A percentile compares a stretch with the other conserved stretches of the same genome.
These are phyloP conservation scores for Hyphopichia pseudoburtonii DNA, from an alignment of 1,139 yeast species.

Conservation along the genomic window DNA sequence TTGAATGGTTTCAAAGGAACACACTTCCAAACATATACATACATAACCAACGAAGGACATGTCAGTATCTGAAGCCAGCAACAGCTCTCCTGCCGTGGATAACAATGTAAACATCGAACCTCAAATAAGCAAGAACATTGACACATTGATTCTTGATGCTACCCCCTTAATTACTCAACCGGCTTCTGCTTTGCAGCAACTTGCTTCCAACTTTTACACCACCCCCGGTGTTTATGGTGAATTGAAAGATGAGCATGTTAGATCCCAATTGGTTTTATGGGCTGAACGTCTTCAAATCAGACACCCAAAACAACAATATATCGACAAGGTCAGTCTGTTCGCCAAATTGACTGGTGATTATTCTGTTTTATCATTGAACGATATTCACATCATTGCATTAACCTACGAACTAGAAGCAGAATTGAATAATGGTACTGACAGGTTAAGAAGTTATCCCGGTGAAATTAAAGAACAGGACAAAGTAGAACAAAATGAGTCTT, in stretches of 20 bases:
- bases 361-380: conserved; percentile 83
- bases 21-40: too few relatives aligned
- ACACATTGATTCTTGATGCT: conserved; percentile 80
- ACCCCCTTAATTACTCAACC: conserved; percentile 90
- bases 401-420: conserved; percentile 85
- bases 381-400: conserved; percentile 87
- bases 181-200: conserved; percentile 68
- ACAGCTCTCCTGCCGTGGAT: too few relatives aligned
- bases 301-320: conserved; percentile 70
- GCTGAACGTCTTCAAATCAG: conserved; percentile 61
- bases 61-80: too few relatives aligned
- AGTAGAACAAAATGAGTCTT: conserved; percentile 9
- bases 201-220: conserved; percentile 71
- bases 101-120: not conserved
- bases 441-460: conserved; percentile 74
- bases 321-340: conserved; percentile 69
- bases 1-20: too few relatives aligned
- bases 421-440: conserved; percentile 63
- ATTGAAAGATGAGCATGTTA: conserved; percentile 80
- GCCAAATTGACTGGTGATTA: conserved; percentile 91
- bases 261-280: conserved; percentile 79
- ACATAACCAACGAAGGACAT: not conserved
- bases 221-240: conserved; percentile 91
- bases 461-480: conserved; percentile 25
- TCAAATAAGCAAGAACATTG: conserved; percentile 26